Conservation (phyloP, 257 asterid genomes). For the Fraxinus quadrangulata region DNA sequence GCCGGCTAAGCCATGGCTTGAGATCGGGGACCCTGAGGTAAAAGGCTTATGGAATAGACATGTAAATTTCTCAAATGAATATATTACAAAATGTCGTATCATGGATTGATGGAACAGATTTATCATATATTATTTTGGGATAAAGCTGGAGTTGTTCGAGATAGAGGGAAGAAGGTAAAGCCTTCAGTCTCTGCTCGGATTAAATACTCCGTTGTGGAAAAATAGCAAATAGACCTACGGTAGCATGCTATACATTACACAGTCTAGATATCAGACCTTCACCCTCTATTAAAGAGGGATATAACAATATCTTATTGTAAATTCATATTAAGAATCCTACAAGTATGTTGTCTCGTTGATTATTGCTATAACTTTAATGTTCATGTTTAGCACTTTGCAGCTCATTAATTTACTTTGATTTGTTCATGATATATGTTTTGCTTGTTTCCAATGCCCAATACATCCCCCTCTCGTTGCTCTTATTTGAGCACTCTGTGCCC, state of each 20-base stretch:
- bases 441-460: neutral
- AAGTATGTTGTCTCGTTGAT: neutral
- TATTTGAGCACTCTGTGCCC: too few relatives aligned
- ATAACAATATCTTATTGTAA: neutral
- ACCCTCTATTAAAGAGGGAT: neutral
- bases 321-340: neutral
- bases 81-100: slow-evolving; percentile 59
- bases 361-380: neutral
- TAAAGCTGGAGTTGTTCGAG: slow-evolving; percentile 42
- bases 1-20: slow-evolving; percentile 95
- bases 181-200: slow-evolving; percentile 75
- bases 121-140: slow-evolving; percentile 32
- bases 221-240: neutral
- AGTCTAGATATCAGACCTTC: neutral
- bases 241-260: neutral
- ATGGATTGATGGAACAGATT: slow-evolving; percentile 32
- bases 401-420: neutral
- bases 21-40: slow-evolving; percentile 55
- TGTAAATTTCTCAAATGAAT: slow-evolving; percentile 64
- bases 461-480: neutral
- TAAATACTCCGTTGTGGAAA: slow-evolving; percentile 34
- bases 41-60: slow-evolving; percentile 66
- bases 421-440: neutral
- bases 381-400: neutral
- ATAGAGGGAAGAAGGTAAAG: slow-evolving; percentile 87